Conservation (phyloP, 2,329 filamentous ascomycete genomes). For the Aureobasidium musti region DNA sequence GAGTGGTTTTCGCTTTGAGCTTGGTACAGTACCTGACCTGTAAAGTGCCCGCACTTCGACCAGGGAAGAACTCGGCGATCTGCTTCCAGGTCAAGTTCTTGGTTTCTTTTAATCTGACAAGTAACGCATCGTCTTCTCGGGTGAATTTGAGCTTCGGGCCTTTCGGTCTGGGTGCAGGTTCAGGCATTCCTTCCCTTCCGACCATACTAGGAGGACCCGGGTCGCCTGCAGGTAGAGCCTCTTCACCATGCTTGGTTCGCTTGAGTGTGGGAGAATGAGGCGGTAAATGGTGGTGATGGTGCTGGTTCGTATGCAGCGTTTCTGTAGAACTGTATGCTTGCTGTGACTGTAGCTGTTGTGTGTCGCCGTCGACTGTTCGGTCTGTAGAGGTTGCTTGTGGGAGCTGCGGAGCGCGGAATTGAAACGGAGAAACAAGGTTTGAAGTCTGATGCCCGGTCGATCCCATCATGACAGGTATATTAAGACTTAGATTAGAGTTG, state of each 20-base stretch:
- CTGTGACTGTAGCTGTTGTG: neutral
- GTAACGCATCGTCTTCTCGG: constrained; percentile 81
- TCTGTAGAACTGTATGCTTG: neutral
- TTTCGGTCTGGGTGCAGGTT: constrained; percentile 74
- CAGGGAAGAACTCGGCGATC: constrained; percentile 94
- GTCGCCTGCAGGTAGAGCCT: constrained; percentile 45
- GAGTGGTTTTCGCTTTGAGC: constrained; percentile 87
- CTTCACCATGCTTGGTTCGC: constrained; percentile 56
- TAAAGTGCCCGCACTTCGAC: constrained; percentile 82
- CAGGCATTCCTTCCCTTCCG: constrained; percentile 82
- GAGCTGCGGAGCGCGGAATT: constrained; percentile 12
- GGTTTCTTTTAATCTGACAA: constrained; percentile 90
- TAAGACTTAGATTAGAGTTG: neutral
- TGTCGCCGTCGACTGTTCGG: neutral
- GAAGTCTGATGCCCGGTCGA: neutral
- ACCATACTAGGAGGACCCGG: constrained; percentile 78
- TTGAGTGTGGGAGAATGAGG: constrained; percentile 70
- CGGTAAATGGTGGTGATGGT: constrained; percentile 81
- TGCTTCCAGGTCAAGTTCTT: constrained; percentile 97
- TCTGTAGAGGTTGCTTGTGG: neutral
- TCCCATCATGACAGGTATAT: neutral
- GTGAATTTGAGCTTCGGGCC: constrained; percentile 94
- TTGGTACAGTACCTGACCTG: constrained; percentile 96
- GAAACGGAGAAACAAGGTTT: neutral
- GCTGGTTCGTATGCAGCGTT: constrained; percentile 40